Evolutionary conservation across 306 rosid genomes (phyloP), one percentile per base, ranked within the genome.

Genomic region (Acacia acuminata): DNA sequence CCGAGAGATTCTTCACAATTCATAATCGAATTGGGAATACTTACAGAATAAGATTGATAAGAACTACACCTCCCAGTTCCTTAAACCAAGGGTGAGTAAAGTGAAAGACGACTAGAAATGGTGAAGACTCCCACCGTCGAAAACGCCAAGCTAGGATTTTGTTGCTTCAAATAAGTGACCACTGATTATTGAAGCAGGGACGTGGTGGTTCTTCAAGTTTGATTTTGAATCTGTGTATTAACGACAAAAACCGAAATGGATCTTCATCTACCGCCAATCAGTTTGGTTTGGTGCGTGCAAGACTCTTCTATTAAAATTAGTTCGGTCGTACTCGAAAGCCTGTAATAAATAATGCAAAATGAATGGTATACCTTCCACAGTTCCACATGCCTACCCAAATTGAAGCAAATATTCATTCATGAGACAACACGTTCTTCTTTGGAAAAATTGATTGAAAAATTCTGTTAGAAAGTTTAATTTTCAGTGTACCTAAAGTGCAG

Each of bases 11-110:
- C 22, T 65, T 27, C 50, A 2, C 24, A 7, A 55, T 60, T 7
- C 53, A 53, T 15, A 44, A 63, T 22, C 56, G 82, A 76, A 66
- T 61, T 77, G 81, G 72, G 67, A 76, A 60, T 73, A 79, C 87
- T 84, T 71, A 79, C 81, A 13, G 25, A 70, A 75, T 40, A 51
- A 71, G 45, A 25, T 38, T 60, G 71, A 75, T 38, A 53, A 38
- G 64, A 19, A 13, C 50, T 75, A 40, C 55, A 71, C 50, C 17
- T 70, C 11, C 27, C 58, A 60, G 61, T 25, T 76, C 43, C 53
- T 44, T 34, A 36, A 58, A 27, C 9, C 38, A 13, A 12, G 1
- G 15, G 42, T 15, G 40, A 67, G 22, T 12, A 30, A 36, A 38
- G 32, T 34, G 11, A 4, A 27, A 15, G 4, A 34, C 19, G 45